phyloP scores from a whole-genome alignment of 495 filamentous ascomycete species.

The Elaphomyces granulatus region DNA sequence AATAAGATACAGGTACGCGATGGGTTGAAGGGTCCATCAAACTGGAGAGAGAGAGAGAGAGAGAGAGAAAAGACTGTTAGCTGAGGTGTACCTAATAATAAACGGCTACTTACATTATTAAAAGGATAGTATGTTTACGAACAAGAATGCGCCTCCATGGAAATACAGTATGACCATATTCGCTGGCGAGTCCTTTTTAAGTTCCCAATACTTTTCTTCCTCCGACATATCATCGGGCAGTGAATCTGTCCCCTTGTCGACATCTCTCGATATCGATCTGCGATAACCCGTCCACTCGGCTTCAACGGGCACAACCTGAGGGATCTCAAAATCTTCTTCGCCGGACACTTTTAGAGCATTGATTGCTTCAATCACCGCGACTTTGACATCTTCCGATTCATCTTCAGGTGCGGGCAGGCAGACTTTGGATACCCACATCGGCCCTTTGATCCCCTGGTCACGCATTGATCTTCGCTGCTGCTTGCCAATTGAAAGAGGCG shows the following conservation, averaged over 20 bases:
- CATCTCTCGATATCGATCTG: too few species aligned
- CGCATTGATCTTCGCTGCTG: slow-evolving; percentile 46
- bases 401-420: slow-evolving; percentile 41
- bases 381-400: slow-evolving; percentile 42
- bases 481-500: slow-evolving; percentile 36
- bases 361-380: slow-evolving; percentile 47
- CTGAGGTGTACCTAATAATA: not conserved
- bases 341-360: slow-evolving; percentile 40
- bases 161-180: slow-evolving; percentile 69
- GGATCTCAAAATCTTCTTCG: slow-evolving; percentile 35
- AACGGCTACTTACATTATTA: too few species aligned
- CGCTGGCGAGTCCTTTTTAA: slow-evolving; percentile 55
- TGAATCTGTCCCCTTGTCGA: slow-evolving; percentile 38
- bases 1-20: slow-evolving; percentile 28
- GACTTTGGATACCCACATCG: slow-evolving; percentile 65
- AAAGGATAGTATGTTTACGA: too few species aligned
- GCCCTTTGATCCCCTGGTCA: slow-evolving; percentile 58
- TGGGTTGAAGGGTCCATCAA: slow-evolving; percentile 66
- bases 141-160: slow-evolving; percentile 79
- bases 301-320: slow-evolving; percentile 44
- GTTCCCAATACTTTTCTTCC: slow-evolving; percentile 49
- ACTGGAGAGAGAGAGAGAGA: too few species aligned
- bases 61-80: too few species aligned
- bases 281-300: slow-evolving; percentile 83
- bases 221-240: slow-evolving; percentile 47